These are phyloP conservation scores for Claviceps quebecensis DNA, from an alignment of 2,329 filamentous ascomycete species.

Conservation along the genomic window DNA sequence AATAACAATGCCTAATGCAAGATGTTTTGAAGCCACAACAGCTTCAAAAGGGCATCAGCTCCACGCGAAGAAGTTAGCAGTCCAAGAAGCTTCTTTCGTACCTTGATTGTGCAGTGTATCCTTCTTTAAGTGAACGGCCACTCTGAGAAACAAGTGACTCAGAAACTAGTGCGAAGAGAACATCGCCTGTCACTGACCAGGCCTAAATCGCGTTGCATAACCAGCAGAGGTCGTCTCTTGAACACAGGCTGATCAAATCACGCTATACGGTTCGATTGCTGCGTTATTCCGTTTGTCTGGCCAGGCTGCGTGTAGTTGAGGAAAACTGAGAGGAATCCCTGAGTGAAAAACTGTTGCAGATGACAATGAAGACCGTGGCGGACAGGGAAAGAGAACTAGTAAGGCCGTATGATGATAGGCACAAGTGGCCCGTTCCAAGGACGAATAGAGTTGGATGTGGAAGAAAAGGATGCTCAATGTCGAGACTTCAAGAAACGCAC, in stretches of 20 bases:
- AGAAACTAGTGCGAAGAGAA: neutral
- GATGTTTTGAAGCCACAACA: neutral
- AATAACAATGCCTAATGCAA: neutral
- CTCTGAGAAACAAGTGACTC: neutral
- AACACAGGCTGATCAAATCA: neutral
- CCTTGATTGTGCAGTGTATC: neutral
- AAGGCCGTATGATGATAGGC: neutral
- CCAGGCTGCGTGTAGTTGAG: constrained; percentile 12
- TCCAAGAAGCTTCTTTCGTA: neutral
- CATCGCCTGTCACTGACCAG: neutral
- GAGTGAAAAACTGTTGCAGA: neutral
- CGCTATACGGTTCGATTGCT: neutral
- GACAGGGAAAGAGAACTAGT: neutral
- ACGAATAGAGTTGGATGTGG: neutral
- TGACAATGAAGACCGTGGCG: neutral
- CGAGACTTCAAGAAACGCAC: neutral
- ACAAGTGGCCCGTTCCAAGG: neutral
- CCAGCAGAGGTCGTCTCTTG: neutral
- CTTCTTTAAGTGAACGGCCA: neutral
- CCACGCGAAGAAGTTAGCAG: neutral
- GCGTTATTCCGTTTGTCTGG: constrained; percentile 6
- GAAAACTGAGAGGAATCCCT: constrained; percentile 1
- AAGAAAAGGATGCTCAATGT: neutral
- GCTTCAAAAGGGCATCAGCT: neutral
- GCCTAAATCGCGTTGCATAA: neutral